phyloP scores from a whole-genome alignment of 23 red algal genomes.

The Cyanidioschyzon merolae region DNA sequence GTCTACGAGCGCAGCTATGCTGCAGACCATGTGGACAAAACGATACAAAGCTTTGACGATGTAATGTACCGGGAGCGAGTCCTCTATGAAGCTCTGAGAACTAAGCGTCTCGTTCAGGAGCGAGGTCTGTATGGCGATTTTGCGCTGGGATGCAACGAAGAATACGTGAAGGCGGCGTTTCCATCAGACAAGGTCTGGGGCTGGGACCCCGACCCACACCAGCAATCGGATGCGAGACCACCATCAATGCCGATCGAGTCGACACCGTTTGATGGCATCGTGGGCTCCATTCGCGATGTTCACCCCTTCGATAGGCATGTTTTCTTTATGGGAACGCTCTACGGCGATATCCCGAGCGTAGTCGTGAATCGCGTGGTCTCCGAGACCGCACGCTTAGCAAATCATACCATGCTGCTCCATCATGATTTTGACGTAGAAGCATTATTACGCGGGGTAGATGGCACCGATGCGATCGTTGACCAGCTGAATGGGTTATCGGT shows the following conservation, averaged over 20 bases:
- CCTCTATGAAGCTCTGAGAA: neutral
- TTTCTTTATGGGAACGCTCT: neutral
- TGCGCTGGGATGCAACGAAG: neutral
- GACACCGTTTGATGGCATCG: neutral
- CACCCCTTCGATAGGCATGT: slow-evolving; percentile 6
- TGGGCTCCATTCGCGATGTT: neutral
- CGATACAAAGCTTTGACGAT: neutral
- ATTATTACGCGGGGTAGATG: neutral
- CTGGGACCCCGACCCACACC: neutral
- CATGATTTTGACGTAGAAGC: neutral
- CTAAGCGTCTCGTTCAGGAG: neutral
- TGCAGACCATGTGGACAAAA: neutral
- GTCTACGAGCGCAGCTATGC: neutral
- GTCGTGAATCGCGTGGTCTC: slow-evolving; percentile 2
- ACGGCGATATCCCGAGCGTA: neutral
- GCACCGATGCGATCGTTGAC: neutral
- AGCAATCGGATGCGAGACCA: neutral
- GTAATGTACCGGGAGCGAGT: neutral
- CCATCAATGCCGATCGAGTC: neutral
- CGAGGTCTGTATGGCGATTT: slow-evolving; percentile 11
- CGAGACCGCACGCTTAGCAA: neutral
- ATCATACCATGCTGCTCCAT: neutral
- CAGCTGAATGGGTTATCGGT: neutral
- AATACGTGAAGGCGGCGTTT: neutral
- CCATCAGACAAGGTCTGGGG: neutral